phyloP scores from a whole-genome alignment of 768 basidiomycete genomes.

The Mycena floridula region DNA sequence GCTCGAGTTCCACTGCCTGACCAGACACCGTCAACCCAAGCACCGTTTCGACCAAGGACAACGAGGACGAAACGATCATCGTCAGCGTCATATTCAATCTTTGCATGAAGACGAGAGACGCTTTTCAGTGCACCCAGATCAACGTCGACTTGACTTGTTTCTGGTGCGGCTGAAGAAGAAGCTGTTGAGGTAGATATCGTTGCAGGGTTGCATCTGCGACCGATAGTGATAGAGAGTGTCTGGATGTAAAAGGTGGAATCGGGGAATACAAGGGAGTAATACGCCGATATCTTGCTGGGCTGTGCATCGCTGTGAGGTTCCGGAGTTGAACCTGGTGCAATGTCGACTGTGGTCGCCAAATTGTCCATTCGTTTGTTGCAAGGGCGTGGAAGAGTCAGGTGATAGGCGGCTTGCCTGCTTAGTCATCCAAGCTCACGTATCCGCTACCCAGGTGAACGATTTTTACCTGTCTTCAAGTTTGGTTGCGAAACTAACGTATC shows the following conservation, averaged over 20 bases:
- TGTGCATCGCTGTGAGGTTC: conserved; percentile 17
- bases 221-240: conserved; percentile 91
- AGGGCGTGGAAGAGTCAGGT: neutral
- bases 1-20: conserved; percentile 82
- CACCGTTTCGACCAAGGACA: conserved; percentile 94
- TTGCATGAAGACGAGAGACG: conserved; percentile 94
- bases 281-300: conserved; percentile 83
- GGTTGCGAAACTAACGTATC: no score
- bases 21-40: conserved; percentile 98
- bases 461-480: no score
- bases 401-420: no score
- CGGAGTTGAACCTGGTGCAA: conserved; percentile 1
- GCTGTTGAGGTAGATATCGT: conserved; percentile 46
- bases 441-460: no score
- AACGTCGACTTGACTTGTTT: conserved; percentile 63
- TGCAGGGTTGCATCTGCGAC: conserved; percentile 71
- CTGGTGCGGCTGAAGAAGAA: conserved; percentile 39
- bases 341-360: neutral
- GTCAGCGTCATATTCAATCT: conserved; percentile 90
- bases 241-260: conserved; percentile 96
- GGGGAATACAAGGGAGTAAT: conserved; percentile 91
- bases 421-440: no score
- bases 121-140: conserved; percentile 96
- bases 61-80: conserved; percentile 83
- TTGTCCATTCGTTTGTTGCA: neutral